phyloP scores from a whole-genome alignment of 371 early-diverging fungal species.

The Apophysomyces trapeziformis region DNA sequence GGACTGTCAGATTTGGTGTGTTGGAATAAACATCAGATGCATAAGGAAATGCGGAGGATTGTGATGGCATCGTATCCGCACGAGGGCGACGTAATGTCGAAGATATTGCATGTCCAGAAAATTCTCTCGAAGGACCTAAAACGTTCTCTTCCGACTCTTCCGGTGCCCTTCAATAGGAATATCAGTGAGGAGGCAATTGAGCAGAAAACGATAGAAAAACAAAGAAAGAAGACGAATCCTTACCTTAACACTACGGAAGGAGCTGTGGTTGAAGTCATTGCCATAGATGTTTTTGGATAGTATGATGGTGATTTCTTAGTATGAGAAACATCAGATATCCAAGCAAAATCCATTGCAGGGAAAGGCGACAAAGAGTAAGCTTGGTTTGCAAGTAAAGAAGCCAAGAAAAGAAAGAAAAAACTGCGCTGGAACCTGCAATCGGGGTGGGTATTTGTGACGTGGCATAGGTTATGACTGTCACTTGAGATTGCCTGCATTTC shows the following conservation, averaged over 20 bases:
- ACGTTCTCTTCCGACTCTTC: constrained; percentile 4
- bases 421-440: neutral
- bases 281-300: constrained; percentile 14
- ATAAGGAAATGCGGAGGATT: constrained; percentile 17
- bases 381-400: neutral
- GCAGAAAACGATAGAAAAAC: neutral
- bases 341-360: constrained; percentile 28
- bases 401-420: neutral
- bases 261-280: neutral
- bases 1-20: constrained; percentile 18
- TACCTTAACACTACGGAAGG: constrained; percentile 18
- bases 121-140: constrained; percentile 1
- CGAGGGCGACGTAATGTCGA: constrained; percentile 13
- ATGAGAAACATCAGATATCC: constrained; percentile 34
- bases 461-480: neutral
- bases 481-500: too few species aligned
- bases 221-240: constrained; percentile 5
- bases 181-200: neutral
- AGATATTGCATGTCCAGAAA: constrained; percentile 12
- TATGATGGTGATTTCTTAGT: constrained; percentile 19
- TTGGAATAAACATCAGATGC: constrained; percentile 15
- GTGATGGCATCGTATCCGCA: constrained; percentile 23
- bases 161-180: constrained; percentile 5
- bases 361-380: constrained; percentile 15
- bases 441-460: constrained; percentile 2